Evolutionary conservation across 108 stramenopile species (phyloP).

Genomic region (Nannochloropsis oceanica): DNA sequence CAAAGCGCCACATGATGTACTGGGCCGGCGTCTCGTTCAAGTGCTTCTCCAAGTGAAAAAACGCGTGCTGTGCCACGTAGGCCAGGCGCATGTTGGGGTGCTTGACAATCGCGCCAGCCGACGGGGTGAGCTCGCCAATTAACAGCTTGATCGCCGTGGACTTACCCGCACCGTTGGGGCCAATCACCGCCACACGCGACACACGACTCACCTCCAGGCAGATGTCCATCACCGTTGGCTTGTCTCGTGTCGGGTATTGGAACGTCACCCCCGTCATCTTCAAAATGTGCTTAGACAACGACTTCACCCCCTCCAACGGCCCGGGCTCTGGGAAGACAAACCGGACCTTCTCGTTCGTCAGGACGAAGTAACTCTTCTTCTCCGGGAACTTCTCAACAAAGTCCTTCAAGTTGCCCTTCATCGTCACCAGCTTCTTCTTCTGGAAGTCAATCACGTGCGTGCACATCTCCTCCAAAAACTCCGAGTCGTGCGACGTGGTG

Average conservation of each 20-base stretch:
- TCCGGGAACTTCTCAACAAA: conserved; percentile 89
- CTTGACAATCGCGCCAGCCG: conserved; percentile 89
- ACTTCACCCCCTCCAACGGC: conserved; percentile 92
- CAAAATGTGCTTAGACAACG: conserved; percentile 96
- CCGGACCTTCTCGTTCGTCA: conserved; percentile 71
- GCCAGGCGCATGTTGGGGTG: conserved; percentile 98
- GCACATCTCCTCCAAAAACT: conserved; percentile 96
- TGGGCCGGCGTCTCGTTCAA: conserved; percentile 94
- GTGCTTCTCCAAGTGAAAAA: conserved; percentile 99
- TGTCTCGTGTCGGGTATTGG: conserved; percentile 74
- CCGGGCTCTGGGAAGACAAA: conserved; percentile 87
- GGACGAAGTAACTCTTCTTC: conserved; percentile 88
- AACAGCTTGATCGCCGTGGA: conserved; percentile 97
- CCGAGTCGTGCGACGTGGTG: conserved; percentile 97
- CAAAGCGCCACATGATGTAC: conserved; percentile 99
- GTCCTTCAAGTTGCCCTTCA: conserved; percentile 97
- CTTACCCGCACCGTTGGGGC: conserved; percentile 98
- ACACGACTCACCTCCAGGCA: conserved; percentile 88
- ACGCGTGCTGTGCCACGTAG: conserved; percentile 99
- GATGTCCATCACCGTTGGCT: conserved; percentile 84
- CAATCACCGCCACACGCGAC: conserved; percentile 96
- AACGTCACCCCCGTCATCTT: conserved; percentile 93
- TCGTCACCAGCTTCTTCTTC: conserved; percentile 87
- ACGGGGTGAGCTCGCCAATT: conserved; percentile 67
- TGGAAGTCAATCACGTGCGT: conserved; percentile 92